Evolutionary conservation across 2,329 filamentous ascomycete genomes (phyloP).

Genomic region (Fusarium piperis): DNA sequence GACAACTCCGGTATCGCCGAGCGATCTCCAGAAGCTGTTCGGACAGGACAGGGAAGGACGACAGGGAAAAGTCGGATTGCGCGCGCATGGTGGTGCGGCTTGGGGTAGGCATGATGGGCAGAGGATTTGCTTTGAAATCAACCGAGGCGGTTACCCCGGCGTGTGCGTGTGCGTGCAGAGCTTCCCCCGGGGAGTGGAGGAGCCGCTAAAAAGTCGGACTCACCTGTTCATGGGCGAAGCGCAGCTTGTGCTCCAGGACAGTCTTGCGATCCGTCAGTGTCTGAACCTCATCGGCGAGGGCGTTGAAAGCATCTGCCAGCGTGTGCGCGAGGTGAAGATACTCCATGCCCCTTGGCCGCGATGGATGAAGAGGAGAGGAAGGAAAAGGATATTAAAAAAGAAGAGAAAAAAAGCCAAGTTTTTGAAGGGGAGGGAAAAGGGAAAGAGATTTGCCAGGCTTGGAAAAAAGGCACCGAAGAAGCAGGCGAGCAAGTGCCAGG

Average conservation of each 20-base stretch:
- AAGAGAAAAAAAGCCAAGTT: constrained; percentile 4
- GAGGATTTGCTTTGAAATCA: constrained; percentile 31
- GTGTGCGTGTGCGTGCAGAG: not conserved
- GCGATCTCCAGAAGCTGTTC: constrained; percentile 19
- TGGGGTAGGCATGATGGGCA: not conserved
- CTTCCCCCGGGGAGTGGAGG: not conserved
- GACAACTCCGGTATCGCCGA: constrained; percentile 42
- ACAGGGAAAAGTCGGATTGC: constrained; percentile 18
- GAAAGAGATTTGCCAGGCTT: constrained; percentile 34
- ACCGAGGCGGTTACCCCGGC: not conserved
- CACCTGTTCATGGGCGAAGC: constrained; percentile 74
- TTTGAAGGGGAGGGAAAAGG: constrained; percentile 21
- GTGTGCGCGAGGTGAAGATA: constrained; percentile 60
- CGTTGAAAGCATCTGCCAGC: constrained; percentile 71
- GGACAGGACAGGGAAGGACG: constrained; percentile 4
- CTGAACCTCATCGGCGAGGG: constrained; percentile 73
- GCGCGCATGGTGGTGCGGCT: not conserved
- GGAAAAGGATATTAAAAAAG: constrained; percentile 5
- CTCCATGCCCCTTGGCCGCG: constrained; percentile 48
- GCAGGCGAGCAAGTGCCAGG: constrained; percentile 22
- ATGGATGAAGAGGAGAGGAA: constrained; percentile 15
- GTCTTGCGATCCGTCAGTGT: constrained; percentile 70
- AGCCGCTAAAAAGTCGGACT: constrained; percentile 39
- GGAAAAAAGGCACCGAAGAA: constrained; percentile 18
- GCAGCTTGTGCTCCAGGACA: constrained; percentile 72